phyloP scores from a whole-genome alignment of 2,329 filamentous ascomycete genomes.

The Leptographium lundbergii region DNA sequence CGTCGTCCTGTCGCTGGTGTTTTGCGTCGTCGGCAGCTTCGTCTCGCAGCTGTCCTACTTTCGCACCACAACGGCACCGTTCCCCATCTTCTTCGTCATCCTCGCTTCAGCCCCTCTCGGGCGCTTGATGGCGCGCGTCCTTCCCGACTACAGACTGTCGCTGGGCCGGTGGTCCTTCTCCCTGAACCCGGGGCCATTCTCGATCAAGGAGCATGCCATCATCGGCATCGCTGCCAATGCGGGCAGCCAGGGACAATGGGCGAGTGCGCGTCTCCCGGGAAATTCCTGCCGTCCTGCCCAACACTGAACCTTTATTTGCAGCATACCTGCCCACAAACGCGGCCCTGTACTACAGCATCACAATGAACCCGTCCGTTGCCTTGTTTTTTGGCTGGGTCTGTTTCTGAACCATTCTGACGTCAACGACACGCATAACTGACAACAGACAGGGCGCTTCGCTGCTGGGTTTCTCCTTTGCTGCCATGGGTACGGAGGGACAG shows the following conservation, averaged over 20 bases:
- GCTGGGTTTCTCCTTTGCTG: slow-evolving; percentile 12
- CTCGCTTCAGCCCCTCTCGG: slow-evolving; percentile 12
- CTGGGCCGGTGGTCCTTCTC: slow-evolving; percentile 10
- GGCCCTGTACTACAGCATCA: slow-evolving; percentile 3
- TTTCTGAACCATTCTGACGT: no score
- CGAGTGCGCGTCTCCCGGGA: slow-evolving; percentile 8
- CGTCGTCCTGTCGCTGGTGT: slow-evolving; percentile 8
- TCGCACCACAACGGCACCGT: slow-evolving; percentile 9
- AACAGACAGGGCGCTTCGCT: slow-evolving; percentile 8
- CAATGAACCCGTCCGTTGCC: slow-evolving; percentile 11
- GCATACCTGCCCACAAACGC: no score
- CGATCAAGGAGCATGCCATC: slow-evolving; percentile 12
- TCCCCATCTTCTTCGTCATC: slow-evolving; percentile 13
- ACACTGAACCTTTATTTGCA: no score
- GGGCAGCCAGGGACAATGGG: slow-evolving; percentile 12
- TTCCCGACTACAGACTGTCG: slow-evolving; percentile 10
- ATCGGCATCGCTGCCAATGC: slow-evolving; percentile 14
- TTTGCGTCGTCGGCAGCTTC: slow-evolving; percentile 10
- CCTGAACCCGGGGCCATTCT: slow-evolving; percentile 12
- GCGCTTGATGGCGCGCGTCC: slow-evolving; percentile 8
- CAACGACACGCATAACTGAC: no score
- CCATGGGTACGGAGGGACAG: slow-evolving; percentile 4
- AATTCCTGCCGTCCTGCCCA: no score
- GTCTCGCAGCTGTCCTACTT: slow-evolving; percentile 11
- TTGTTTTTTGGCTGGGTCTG: slow-evolving; percentile 10